Percentiles rank a stretch among this genome's conserved stretches.
Conservation (phyloP, 2,329 filamentous ascomycete species). For the Colletotrichum sp. region DNA sequence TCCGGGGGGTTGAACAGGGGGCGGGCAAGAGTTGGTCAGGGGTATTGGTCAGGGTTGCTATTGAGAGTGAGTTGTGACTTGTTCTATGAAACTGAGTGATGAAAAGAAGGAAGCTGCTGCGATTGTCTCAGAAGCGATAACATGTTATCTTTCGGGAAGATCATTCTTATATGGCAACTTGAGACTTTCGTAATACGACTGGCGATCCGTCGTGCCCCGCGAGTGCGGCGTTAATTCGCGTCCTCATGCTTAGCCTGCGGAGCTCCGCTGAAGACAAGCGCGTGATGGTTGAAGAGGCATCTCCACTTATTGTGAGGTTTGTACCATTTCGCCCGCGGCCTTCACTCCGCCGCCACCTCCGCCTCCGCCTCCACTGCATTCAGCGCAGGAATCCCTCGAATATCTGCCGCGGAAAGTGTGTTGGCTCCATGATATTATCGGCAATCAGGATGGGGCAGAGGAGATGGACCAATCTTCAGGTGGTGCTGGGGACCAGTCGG, state of each 20-base stretch:
- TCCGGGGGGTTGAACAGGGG: not conserved
- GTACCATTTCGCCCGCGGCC: not conserved
- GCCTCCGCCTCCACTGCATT: not conserved
- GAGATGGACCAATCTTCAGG: not conserved
- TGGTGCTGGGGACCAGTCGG: not conserved
- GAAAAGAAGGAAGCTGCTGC: not conserved
- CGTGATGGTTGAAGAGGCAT: not conserved
- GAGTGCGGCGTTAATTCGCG: not conserved
- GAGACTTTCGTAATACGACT: not conserved
- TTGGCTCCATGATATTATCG: not conserved
- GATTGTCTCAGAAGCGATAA: not conserved
- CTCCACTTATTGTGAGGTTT: not conserved
- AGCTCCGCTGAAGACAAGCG: not conserved
- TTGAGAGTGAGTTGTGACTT: not conserved
- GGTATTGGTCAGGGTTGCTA: not conserved
- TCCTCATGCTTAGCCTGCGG: not conserved
- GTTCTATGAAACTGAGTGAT: not conserved
- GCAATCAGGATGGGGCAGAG: not conserved
- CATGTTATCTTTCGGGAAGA: not conserved
- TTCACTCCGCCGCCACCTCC: conserved; percentile 11
- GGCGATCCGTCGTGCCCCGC: not conserved
- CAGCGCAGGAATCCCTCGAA: not conserved
- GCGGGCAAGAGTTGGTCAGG: not conserved
- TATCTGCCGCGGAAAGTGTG: not conserved
- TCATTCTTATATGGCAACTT: not conserved